Conservation (phyloP, 345 rosid species). For the Psidium friedrichsthalianum region DNA sequence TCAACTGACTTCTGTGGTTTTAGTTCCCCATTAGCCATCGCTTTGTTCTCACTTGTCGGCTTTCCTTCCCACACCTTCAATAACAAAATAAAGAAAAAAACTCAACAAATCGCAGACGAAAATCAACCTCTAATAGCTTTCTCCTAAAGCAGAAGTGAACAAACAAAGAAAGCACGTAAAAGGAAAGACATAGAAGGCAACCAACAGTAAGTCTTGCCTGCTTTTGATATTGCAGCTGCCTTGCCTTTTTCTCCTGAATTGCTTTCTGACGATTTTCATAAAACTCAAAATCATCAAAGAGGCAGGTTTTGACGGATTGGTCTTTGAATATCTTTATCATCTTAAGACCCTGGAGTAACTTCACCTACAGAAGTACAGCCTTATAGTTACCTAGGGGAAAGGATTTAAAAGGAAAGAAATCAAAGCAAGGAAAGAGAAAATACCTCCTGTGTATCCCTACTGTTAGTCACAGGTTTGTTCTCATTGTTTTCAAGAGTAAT, state of each 20-base stretch:
- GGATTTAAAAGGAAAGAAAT: not conserved
- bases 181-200: not conserved
- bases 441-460: conserved; percentile 97
- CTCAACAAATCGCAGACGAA: not conserved
- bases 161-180: not conserved
- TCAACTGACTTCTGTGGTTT: not conserved
- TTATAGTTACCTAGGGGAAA: not conserved
- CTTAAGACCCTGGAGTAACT: conserved; percentile 67
- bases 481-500: conserved; percentile 92
- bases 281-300: conserved; percentile 82
- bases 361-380: conserved; percentile 29
- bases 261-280: conserved; percentile 72
- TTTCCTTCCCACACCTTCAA: conserved; percentile 9
- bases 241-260: conserved; percentile 76
- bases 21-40: not conserved
- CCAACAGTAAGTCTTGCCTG: conserved; percentile 20
- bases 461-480: conserved; percentile 91
- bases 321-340: conserved; percentile 79
- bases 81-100: not conserved
- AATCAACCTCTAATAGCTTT: not conserved
- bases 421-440: not conserved
- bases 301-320: conserved; percentile 60
- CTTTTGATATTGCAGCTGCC: conserved; percentile 57
- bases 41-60: not conserved
- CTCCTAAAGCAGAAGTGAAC: not conserved